Percentiles rank a stretch among this genome's conserved stretches.
Conservation (phyloP, 78 protist species). For the Planoprotostelium fungivorum region DNA sequence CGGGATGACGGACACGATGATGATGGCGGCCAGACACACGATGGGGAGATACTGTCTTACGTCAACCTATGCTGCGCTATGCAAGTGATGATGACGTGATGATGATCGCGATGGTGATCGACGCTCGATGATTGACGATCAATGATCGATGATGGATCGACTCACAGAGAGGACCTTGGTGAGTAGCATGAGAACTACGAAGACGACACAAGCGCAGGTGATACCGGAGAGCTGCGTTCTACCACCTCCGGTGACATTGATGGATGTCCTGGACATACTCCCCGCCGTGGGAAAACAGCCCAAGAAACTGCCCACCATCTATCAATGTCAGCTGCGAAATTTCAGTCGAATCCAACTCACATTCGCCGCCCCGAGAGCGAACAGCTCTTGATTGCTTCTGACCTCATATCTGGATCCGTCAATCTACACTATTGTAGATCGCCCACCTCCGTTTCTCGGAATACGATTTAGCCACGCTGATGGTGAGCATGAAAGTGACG, state of each 20-base stretch:
- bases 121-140: no score
- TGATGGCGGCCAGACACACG: background rate
- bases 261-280: conserved; percentile 68
- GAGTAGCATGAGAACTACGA: conserved; percentile 6
- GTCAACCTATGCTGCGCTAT: no score
- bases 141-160: background rate
- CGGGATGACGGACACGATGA: background rate
- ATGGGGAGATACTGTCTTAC: conserved; percentile 2
- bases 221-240: conserved; percentile 46
- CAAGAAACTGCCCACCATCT: conserved; percentile 71
- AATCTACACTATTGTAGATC: conserved; percentile 9
- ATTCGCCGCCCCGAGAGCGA: conserved; percentile 73
- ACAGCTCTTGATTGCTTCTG: conserved; percentile 61
- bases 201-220: conserved; percentile 15
- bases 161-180: conserved; percentile 6
- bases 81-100: no score
- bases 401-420: background rate
- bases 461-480: conserved; percentile 57
- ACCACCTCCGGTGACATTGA: conserved; percentile 60
- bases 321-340: no score
- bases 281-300: conserved; percentile 62
- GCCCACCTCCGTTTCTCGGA: conserved; percentile 38
- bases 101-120: no score
- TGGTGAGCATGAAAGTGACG: conserved; percentile 57
- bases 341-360: no score